Evolutionary conservation across 2,329 filamentous ascomycete genomes (phyloP).

Genomic region (Fusarium sp.): DNA sequence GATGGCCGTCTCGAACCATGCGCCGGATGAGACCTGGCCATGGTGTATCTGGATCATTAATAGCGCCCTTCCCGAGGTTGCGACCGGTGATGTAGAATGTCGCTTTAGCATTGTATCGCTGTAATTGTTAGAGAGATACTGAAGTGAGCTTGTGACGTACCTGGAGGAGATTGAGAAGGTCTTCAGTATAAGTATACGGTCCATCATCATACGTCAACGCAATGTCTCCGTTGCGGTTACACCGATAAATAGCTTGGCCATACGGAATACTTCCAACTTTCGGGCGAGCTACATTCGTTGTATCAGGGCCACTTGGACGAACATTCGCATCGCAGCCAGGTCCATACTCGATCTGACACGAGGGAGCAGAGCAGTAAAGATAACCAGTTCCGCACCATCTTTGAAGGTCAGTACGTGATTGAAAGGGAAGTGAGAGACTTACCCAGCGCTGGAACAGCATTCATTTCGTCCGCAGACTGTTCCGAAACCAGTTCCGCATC

Average conservation of each 20-base stretch:
- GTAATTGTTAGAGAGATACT: neutral
- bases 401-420: neutral
- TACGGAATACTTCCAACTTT: constrained; percentile 64
- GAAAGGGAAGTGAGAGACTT: neutral
- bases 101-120: constrained; percentile 50
- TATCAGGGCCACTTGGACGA: constrained; percentile 62
- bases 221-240: constrained; percentile 48
- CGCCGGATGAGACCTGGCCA: constrained; percentile 53
- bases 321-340: constrained; percentile 69
- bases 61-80: constrained; percentile 53
- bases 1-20: constrained; percentile 65
- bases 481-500: constrained; percentile 54
- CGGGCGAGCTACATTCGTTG: constrained; percentile 61
- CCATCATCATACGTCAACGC: constrained; percentile 60
- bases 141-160: neutral
- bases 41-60: constrained; percentile 50
- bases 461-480: constrained; percentile 48
- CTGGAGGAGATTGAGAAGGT: constrained; percentile 52
- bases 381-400: constrained; percentile 65
- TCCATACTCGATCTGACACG: constrained; percentile 70
- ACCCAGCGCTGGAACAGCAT: constrained; percentile 57
- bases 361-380: constrained; percentile 68
- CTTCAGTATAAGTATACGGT: constrained; percentile 54
- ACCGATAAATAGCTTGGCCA: constrained; percentile 61
- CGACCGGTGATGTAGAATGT: constrained; percentile 52